phyloP scores from a whole-genome alignment of 352 stramenopile genomes.

The Pythium myriotylum region DNA sequence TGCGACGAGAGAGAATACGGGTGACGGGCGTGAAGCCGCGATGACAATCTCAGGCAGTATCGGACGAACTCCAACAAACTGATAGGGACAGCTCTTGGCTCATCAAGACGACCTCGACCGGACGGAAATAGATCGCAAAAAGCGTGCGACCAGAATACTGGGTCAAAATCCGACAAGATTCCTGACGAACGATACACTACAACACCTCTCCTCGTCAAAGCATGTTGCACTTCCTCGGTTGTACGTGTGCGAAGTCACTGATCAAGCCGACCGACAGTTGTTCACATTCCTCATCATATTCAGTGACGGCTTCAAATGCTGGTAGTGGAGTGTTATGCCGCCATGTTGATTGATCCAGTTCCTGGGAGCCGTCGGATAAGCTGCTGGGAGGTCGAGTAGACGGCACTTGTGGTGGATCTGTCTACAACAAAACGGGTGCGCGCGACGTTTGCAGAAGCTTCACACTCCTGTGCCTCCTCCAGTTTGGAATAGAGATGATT shows the following conservation, averaged over 20 bases:
- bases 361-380: too few relatives aligned
- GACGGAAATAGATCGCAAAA: constrained; percentile 31
- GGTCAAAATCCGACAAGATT: constrained; percentile 30
- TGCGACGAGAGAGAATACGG: constrained; percentile 5
- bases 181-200: constrained; percentile 20
- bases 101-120: constrained; percentile 27
- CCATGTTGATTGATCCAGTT: too few relatives aligned
- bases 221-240: neutral
- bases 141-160: constrained; percentile 17
- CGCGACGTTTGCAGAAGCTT: too few relatives aligned
- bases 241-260: too few relatives aligned
- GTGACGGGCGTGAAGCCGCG: neutral
- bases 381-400: too few relatives aligned
- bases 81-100: constrained; percentile 13
- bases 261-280: too few relatives aligned
- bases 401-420: too few relatives aligned
- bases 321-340: too few relatives aligned
- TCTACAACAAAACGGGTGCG: too few relatives aligned
- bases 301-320: too few relatives aligned
- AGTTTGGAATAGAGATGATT: constrained; percentile 3
- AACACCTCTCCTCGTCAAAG: neutral
- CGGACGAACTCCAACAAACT: neutral
- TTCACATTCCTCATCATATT: too few relatives aligned
- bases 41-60: constrained; percentile 4
- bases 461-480: neutral